Conservation (phyloP, 371 early-diverging fungal species). For the Rhizomucor pusillus region DNA sequence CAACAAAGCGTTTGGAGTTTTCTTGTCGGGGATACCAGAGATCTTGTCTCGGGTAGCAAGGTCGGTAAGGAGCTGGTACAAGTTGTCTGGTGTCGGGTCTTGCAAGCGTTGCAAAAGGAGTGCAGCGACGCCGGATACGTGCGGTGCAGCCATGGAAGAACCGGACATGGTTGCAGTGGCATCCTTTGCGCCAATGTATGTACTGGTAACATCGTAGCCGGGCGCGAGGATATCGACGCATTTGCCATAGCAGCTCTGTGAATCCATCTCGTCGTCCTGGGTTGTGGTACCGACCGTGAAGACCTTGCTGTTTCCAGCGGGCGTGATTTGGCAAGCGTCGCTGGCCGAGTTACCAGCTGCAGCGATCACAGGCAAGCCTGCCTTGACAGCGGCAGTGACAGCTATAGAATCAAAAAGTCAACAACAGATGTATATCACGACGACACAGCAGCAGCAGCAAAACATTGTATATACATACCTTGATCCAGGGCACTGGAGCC, state of each 20-base stretch:
- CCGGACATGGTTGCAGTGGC: slow-evolving; percentile 63
- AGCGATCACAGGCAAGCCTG: slow-evolving; percentile 60
- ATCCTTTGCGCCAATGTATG: slow-evolving; percentile 28
- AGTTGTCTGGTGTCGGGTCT: slow-evolving; percentile 18
- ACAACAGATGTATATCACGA: not conserved
- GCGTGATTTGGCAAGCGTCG: slow-evolving; percentile 68
- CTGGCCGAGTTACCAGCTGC: slow-evolving; percentile 75
- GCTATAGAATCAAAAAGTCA: slow-evolving; percentile 21
- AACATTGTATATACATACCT: slow-evolving; percentile 1
- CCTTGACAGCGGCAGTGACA: slow-evolving; percentile 42
- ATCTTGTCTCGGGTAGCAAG: slow-evolving; percentile 16
- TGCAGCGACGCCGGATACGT: slow-evolving; percentile 79
- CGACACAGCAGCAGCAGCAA: no score
- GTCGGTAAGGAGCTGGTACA: slow-evolving; percentile 22
- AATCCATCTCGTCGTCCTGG: slow-evolving; percentile 41
- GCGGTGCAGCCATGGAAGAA: slow-evolving; percentile 80
- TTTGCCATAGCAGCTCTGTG: slow-evolving; percentile 52
- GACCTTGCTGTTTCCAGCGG: slow-evolving; percentile 60
- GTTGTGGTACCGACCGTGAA: slow-evolving; percentile 70
- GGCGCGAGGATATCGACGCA: slow-evolving; percentile 67
- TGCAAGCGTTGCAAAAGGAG: slow-evolving; percentile 21
- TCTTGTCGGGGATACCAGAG: slow-evolving; percentile 1
- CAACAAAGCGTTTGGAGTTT: slow-evolving; percentile 13
- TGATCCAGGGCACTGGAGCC: slow-evolving; percentile 22
- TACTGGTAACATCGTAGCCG: slow-evolving; percentile 33